phyloP scores from a whole-genome alignment of 2,329 filamentous ascomycete species.

The Microthyrium microscopicum region DNA sequence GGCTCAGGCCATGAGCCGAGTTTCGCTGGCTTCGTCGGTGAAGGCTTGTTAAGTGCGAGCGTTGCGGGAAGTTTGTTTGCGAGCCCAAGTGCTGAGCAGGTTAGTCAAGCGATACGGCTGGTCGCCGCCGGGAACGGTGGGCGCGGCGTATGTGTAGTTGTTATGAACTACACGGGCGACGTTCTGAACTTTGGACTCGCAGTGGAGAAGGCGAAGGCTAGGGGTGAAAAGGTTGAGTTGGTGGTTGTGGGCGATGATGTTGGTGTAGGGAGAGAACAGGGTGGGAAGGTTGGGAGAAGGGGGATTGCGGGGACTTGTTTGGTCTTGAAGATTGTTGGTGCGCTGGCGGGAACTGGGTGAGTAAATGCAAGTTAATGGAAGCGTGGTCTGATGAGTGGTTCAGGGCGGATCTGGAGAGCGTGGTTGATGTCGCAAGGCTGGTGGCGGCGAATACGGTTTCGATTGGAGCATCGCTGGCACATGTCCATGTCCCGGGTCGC shows the following conservation, averaged over 20 bases:
- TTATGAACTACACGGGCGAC: constrained; percentile 77
- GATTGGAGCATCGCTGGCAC: constrained; percentile 70
- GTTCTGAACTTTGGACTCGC: constrained; percentile 86
- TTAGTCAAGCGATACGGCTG: constrained; percentile 53
- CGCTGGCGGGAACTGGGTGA: constrained; percentile 56
- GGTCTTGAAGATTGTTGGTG: constrained; percentile 80
- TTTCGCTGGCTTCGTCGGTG: constrained; percentile 13
- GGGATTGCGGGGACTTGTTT: constrained; percentile 85
- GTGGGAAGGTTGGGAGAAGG: constrained; percentile 81
- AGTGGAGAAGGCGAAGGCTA: constrained; percentile 76
- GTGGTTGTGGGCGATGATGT: constrained; percentile 85
- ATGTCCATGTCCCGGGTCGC: constrained; percentile 85
- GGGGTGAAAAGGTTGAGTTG: constrained; percentile 67
- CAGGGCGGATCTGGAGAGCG: constrained; percentile 41
- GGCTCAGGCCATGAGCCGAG: constrained; percentile 16
- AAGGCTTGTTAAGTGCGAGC: constrained; percentile 12
- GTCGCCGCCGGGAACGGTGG: constrained; percentile 52
- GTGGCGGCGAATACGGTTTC: constrained; percentile 63
- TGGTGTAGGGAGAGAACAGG: constrained; percentile 63
- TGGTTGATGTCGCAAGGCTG: constrained; percentile 53
- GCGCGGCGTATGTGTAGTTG: constrained; percentile 75
- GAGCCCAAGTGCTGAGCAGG: constrained; percentile 12
- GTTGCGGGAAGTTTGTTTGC: constrained; percentile 15
- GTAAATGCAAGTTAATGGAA: constrained; percentile 12
- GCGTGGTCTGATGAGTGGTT: constrained; percentile 17